Evolutionary conservation across 345 rosid genomes (phyloP), one percentile per base, ranked within the genome.

Genomic region (Eucalyptus curtisii): DNA sequence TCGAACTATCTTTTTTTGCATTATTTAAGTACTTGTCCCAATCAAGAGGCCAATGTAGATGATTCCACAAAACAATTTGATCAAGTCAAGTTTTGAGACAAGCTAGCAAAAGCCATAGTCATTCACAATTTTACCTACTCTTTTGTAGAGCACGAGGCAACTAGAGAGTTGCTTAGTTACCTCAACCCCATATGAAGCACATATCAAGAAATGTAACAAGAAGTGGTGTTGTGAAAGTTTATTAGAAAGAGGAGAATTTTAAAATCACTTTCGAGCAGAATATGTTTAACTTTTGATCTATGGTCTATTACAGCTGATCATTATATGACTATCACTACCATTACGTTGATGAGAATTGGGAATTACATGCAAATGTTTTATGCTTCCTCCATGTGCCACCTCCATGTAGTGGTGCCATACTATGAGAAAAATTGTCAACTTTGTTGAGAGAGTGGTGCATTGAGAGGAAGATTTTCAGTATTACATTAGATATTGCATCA

Each of bases 281-380:
- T 59, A 27, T 59, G 16, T 59, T 59, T 59, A 0, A 59, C 17
- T 59, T 59, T 0, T 55, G 1, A 59, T 59, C 0, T 13, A 16
- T 59, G 31, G 8, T 27, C 15, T 59, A 27, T 59, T 13, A 59
- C 1, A 27, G n/a, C 3, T 3, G 15, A 59, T 59, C n/a, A n/a
- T n/a, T n/a, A n/a, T n/a, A n/a, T n/a, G n/a, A n/a, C n/a, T n/a
- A n/a, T n/a, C n/a, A n/a, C n/a, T n/a, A n/a, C n/a, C n/a, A 2
- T 55, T 59, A 27, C 2, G 5, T 27, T 27, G 68, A 59, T 30
- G 27, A 55, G 61, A 55, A 55, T 55, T 55, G 30, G 1, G 61
- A 55, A 55, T 20, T 55, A 22, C 27, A 55, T 55, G 27, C 13
- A 55, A 55, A 55, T 2, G 6, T 24, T 55, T 55, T 22, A 24